These are phyloP conservation scores for Globisporangium okanoganense DNA, from an alignment of 352 stramenopile species.

Conservation along the genomic window DNA sequence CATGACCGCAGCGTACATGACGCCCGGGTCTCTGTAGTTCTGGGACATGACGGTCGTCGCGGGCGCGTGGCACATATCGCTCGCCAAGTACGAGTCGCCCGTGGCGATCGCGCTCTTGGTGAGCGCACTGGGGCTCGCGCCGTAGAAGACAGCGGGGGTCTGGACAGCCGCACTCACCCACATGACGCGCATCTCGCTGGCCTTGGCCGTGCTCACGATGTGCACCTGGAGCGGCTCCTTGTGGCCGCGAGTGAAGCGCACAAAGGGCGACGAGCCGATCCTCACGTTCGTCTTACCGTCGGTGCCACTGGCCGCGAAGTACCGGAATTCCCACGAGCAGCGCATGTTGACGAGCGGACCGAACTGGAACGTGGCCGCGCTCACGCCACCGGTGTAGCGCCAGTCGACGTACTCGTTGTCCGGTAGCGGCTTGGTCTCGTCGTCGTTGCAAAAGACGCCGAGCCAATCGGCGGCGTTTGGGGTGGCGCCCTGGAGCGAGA, in stretches of 20 bases:
- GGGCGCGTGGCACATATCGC: constrained; percentile 27
- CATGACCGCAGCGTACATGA: constrained; percentile 21
- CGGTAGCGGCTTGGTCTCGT: constrained; percentile 1
- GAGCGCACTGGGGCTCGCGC: constrained; percentile 9
- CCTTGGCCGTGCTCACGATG: not conserved
- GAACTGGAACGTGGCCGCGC: constrained; percentile 11
- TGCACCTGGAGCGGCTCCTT: constrained; percentile 26
- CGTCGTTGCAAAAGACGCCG: constrained; percentile 18
- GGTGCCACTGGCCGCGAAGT: constrained; percentile 19
- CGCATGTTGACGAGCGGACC: constrained; percentile 27
- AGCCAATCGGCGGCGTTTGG: constrained; percentile 9
- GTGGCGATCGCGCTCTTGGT: constrained; percentile 2
- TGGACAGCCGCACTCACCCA: constrained; percentile 46
- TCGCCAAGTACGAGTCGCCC: constrained; percentile 11
- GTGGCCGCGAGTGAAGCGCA: constrained; percentile 10
- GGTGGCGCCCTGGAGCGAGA: constrained; percentile 14
- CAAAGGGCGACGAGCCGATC: constrained; percentile 19
- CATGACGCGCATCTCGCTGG: constrained; percentile 45
- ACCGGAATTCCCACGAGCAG: constrained; percentile 24
- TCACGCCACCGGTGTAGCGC: constrained; percentile 3
- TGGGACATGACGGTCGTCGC: constrained; percentile 16
- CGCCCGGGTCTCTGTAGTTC: constrained; percentile 20
- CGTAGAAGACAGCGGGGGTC: constrained; percentile 34
- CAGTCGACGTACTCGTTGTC: constrained; percentile 19
- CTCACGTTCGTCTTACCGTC: constrained; percentile 20